Conservation (phyloP, 257 asterid genomes). For the Nicotiana tabacum region DNA sequence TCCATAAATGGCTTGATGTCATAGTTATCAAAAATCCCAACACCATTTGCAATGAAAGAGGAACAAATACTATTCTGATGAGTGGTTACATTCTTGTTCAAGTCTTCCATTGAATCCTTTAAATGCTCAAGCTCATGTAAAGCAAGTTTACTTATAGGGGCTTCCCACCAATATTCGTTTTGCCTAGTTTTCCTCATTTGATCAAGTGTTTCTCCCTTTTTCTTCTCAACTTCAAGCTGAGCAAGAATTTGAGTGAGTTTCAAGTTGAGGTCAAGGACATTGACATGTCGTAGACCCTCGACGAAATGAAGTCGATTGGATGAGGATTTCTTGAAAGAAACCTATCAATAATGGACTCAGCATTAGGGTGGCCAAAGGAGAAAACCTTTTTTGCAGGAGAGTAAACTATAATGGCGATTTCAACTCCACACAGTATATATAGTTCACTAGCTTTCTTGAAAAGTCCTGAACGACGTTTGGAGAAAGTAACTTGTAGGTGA, state of each 20-base stretch:
- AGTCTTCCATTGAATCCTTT: neutral
- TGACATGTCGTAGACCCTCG: neutral
- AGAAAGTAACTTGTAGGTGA: constrained; percentile 2
- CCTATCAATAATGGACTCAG: neutral
- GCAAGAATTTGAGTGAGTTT: neutral
- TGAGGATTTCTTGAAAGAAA: neutral
- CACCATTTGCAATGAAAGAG: neutral
- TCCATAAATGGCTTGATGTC: neutral
- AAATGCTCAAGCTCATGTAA: neutral
- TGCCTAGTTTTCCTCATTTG: neutral
- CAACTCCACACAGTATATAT: neutral
- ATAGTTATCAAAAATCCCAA: neutral
- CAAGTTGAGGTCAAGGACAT: neutral
- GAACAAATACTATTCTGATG: neutral
- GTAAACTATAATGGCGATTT: neutral
- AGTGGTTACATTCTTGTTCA: neutral
- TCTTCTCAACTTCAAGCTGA: neutral
- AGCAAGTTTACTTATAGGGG: neutral
- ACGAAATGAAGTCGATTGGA: neutral
- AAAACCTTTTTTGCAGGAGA: neutral
- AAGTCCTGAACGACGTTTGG: neutral
- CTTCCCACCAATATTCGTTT: neutral
- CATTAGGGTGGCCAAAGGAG: constrained; percentile 4
- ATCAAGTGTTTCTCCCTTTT: neutral
- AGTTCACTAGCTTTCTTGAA: constrained; percentile 1